These are phyloP conservation scores for Torulaspora franciscae DNA, from an alignment of 805 yeast genomes.

Conservation along the genomic window DNA sequence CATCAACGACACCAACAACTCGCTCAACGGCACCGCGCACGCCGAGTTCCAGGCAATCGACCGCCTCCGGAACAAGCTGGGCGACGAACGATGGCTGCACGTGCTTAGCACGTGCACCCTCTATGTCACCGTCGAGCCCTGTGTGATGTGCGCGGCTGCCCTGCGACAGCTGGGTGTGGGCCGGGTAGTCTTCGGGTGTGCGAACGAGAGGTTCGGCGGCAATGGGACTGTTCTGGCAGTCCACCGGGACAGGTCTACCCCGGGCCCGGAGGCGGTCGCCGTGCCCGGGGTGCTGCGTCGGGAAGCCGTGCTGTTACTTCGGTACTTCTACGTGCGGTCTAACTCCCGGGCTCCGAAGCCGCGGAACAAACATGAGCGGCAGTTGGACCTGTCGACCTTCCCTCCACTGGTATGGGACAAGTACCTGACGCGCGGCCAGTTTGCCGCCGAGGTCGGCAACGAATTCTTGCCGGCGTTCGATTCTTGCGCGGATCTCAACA, in stretches of 20 bases:
- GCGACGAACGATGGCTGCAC: constrained; percentile 21
- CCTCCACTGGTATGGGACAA: constrained; percentile 55
- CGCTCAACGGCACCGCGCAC: constrained; percentile 83
- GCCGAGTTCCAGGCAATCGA: constrained; percentile 87
- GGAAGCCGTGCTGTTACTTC: constrained; percentile 75
- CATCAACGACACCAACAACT: constrained; percentile 78
- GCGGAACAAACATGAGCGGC: constrained; percentile 64
- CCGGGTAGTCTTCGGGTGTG: constrained; percentile 83
- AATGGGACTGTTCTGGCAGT: constrained; percentile 79
- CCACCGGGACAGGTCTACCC: constrained; percentile 41
- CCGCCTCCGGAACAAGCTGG: constrained; percentile 38
- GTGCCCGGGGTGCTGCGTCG: constrained; percentile 75
- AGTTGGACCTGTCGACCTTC: constrained; percentile 49
- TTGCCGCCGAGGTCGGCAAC: constrained; percentile 33
- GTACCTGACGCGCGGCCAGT: constrained; percentile 50
- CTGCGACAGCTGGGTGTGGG: constrained; percentile 72
- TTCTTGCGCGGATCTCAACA: constrained; percentile 17
- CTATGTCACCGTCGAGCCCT: constrained; percentile 96
- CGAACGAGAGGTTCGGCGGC: constrained; percentile 94
- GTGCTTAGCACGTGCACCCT: constrained; percentile 56
- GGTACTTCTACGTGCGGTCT: constrained; percentile 81
- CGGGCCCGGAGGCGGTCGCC: constrained; percentile 41
- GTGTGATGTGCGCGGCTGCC: constrained; percentile 96
- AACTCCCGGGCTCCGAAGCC: constrained; percentile 84
- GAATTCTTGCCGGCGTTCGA: constrained; percentile 15